Base-by-base conservation (phyloP, 306 rosid genomes). In the Betula pendula region DNA sequence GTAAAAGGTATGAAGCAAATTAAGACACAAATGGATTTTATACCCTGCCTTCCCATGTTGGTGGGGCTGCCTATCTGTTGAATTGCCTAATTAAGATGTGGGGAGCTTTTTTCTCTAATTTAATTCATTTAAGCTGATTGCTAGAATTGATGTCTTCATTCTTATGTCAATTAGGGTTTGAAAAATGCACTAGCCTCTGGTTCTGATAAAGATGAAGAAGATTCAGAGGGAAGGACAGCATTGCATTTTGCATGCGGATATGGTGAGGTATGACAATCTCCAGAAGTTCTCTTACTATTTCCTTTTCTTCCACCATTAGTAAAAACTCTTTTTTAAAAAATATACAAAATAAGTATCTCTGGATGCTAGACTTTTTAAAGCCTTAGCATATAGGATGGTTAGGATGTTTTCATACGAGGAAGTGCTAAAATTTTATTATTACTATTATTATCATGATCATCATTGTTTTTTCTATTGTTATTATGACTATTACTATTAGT, bases 201-300 rank as follows among this genome's bases (percentile, higher is more conserved):
- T 83, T 91, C 90, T 25, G 85, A 92, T 87, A 96, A 96, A 84
- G 97, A 91, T 79, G 99, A 96, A 85, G 97, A 91, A 80, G 99
- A 96, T 86, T 82, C 96, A 45, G 99, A 96, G 82, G 98, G 99
- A 72, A 89, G 99, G 85, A 96, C 98, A 40, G 99, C 98, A 51
- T 83, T 96, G 88, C 99, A 96, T 88, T 96, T 96, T 88, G 91
- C 99, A 24, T 92, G 99, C 62, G 99, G 99, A 68, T 96, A 96
- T 84, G 99, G 99, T 3, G 99, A 96, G 97, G 99, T 95, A 95
- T 79, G 90, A 20, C 74, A 22, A 9, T 17, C 67, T 68, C 45
- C 42, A 20, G 19, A 24, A 62, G 25, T 38, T n/a, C 38, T 33
- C 70, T 65, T 40, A 65, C 70, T 14, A 8, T 38, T 19, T 75